Evolutionary conservation across 352 stramenopile genomes (phyloP).

Genomic region (Pythium aristosporum): DNA sequence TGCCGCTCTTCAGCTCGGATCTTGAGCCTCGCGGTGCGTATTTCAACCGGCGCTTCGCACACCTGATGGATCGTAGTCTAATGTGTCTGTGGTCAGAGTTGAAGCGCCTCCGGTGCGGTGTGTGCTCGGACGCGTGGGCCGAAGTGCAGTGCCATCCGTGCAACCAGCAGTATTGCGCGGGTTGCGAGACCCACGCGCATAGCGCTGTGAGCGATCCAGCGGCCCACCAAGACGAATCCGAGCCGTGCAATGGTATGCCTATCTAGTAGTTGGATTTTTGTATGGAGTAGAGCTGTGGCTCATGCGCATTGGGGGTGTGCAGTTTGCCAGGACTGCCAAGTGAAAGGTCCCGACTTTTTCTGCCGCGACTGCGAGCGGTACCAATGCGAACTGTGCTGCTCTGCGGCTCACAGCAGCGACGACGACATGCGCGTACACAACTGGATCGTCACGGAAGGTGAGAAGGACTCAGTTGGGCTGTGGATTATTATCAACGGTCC

Average conservation of each 20-base stretch:
- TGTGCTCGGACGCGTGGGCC: slow-evolving; percentile 39
- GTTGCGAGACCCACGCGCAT: slow-evolving; percentile 50
- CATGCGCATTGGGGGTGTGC: neutral
- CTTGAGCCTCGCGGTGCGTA: slow-evolving; percentile 21
- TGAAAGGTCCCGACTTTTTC: slow-evolving; percentile 47
- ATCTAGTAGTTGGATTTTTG: neutral
- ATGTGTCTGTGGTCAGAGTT: slow-evolving; percentile 35
- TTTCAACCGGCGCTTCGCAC: neutral
- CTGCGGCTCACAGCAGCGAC: neutral
- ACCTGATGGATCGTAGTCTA: neutral
- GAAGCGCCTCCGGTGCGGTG: slow-evolving; percentile 39
- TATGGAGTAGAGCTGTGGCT: neutral
- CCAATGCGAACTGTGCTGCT: slow-evolving; percentile 63
- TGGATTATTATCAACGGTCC: neutral
- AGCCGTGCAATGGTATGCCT: slow-evolving; percentile 40
- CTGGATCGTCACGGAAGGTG: slow-evolving; percentile 65
- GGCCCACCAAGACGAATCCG: slow-evolving; percentile 45
- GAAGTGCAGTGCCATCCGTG: slow-evolving; percentile 48
- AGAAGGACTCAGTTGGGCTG: neutral
- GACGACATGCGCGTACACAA: slow-evolving; percentile 29
- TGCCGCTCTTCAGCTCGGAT: slow-evolving; percentile 20
- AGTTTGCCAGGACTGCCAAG: slow-evolving; percentile 58
- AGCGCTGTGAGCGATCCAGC: slow-evolving; percentile 22
- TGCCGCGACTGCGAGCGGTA: slow-evolving; percentile 53
- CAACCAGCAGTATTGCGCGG: slow-evolving; percentile 39